These are phyloP conservation scores for Picea glauca DNA, from an alignment of 75 land plant genomes.

Conservation along the genomic window DNA sequence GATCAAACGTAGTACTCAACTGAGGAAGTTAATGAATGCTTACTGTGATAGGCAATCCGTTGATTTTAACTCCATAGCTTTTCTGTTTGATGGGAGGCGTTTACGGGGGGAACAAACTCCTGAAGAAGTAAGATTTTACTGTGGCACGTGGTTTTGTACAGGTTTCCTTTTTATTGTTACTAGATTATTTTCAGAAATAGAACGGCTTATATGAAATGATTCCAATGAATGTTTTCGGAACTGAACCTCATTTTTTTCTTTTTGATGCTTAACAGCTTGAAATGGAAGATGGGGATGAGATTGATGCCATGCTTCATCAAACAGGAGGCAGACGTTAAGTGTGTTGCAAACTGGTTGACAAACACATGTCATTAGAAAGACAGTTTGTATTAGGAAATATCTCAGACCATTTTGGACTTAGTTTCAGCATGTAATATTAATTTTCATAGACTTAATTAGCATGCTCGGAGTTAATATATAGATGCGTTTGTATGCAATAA, in stretches of 20 bases:
- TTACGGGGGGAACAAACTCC: slow-evolving; percentile 93
- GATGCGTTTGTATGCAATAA: no score
- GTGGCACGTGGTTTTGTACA: no score
- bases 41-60: slow-evolving; percentile 90
- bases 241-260: not conserved
- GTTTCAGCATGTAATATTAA: no score
- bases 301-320: slow-evolving; percentile 83
- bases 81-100: slow-evolving; percentile 88
- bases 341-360: no score
- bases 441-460: no score
- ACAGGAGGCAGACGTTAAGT: slow-evolving; percentile 39
- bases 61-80: slow-evolving; percentile 75
- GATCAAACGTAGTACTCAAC: slow-evolving; percentile 79
- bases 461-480: no score
- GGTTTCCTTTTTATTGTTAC: not conserved
- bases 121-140: slow-evolving; percentile 48
- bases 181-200: not conserved
- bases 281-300: slow-evolving; percentile 79
- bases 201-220: not conserved
- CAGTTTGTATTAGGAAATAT: no score
- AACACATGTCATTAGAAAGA: no score
- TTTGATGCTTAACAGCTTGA: slow-evolving; percentile 39
- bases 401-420: no score
- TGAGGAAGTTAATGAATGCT: slow-evolving; percentile 88
- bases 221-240: not conserved